Base-by-base conservation (phyloP, 1,284 basidiomycete species). In the Sporisorium sorghi region DNA sequence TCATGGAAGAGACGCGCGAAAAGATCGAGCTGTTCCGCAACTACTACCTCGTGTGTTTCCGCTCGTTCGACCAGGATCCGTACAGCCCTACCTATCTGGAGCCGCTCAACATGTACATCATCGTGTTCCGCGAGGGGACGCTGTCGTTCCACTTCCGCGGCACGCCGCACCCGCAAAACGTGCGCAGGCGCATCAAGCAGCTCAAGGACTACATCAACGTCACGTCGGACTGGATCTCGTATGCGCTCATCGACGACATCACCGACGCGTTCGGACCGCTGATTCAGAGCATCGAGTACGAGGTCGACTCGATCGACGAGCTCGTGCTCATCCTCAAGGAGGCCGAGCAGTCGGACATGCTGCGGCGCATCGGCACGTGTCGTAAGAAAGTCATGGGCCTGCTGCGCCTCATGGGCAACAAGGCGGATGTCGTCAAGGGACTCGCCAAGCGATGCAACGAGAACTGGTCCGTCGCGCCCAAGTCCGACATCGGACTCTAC, bases 321-420 rank as follows among this genome's bases (percentile, higher is more conserved):
- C 88, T 99, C 35, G 97, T 99, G 73, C 71, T 99, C 61, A 99
- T 99, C 44, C 86, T 99, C 61, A 98, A 97, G 81, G 91, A 92
- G 72, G 89, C 90, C 0, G 91, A 92, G 83, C 91, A 92, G 84
- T 90, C 88, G 71, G 91, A 92, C 85, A 92, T 92, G 91, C 86
- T 92, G 72, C 83, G 91, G 65, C 53, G 95, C 70, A 99, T 99
- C 80, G 97, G 97, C 44, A 97, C 94, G 0, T 99, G 97, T 85
- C 89, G 97, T 53, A 99, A 99, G 87, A 99, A 99, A 86, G 97
- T 99, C 80, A 99, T 99, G 97, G 97, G 97, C 30, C 86, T 99
- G 39, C 86, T 99, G 53, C 84, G 88, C 7, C 87, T 99, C 56
- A 98, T 99, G 96, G 97, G 97, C 39, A 98, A 97, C 87, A 99